phyloP scores from a whole-genome alignment of 768 basidiomycete genomes.

The Amanita molliuscula region DNA sequence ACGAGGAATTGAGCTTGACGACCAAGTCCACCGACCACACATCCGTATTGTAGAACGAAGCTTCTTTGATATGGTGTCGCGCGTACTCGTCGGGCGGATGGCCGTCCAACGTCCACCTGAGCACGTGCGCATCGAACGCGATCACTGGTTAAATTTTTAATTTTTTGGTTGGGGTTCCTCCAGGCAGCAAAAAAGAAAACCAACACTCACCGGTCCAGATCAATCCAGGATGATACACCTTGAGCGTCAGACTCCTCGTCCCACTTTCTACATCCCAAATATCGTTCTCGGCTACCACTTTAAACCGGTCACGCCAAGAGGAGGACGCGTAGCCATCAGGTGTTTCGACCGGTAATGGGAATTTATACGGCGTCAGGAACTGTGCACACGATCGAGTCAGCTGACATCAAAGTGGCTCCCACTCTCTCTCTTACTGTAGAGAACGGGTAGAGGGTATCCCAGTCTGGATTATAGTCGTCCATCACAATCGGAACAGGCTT shows the following conservation, averaged over 20 bases:
- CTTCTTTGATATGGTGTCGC: slow-evolving; percentile 89
- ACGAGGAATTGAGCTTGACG: slow-evolving; percentile 42
- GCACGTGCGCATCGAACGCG: slow-evolving; percentile 85
- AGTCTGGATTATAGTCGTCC: slow-evolving; percentile 76
- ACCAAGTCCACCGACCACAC: slow-evolving; percentile 67
- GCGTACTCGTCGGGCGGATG: slow-evolving; percentile 66
- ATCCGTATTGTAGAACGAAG: slow-evolving; percentile 72
- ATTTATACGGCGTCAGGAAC: slow-evolving; percentile 81
- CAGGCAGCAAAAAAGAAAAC: neutral
- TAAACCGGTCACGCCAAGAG: slow-evolving; percentile 40
- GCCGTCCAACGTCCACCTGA: slow-evolving; percentile 75
- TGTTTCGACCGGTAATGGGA: slow-evolving; percentile 48
- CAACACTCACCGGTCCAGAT: slow-evolving; percentile 77
- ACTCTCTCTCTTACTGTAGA: slow-evolving; percentile 40
- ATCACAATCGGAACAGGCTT: slow-evolving; percentile 41
- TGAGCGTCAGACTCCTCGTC: slow-evolving; percentile 60
- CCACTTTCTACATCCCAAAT: slow-evolving; percentile 41
- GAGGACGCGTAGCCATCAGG: slow-evolving; percentile 42
- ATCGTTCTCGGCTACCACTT: slow-evolving; percentile 49
- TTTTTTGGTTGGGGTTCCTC: neutral
- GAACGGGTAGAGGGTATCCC: slow-evolving; percentile 82
- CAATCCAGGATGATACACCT: slow-evolving; percentile 65
- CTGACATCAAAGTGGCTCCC: neutral
- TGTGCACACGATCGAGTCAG: slow-evolving; percentile 19
- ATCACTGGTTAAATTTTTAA: slow-evolving; percentile 36